Conservation (phyloP, 2,329 filamentous ascomycete species). For the Sclerotinia trifoliorum region DNA sequence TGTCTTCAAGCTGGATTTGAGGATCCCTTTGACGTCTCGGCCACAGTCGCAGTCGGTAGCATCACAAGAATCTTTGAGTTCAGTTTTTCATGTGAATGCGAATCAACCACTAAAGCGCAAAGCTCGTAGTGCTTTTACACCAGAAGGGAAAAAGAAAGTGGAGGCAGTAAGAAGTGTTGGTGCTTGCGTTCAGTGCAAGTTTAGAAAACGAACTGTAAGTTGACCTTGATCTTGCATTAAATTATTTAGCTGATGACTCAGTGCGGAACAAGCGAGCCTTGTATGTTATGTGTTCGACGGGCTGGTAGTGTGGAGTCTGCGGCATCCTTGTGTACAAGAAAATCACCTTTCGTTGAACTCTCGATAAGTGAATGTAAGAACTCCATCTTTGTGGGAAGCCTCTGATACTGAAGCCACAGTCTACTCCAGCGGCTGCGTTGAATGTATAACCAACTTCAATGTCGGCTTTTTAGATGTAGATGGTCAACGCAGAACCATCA, state of each 20-base stretch:
- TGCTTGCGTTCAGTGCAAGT: slow-evolving; percentile 37
- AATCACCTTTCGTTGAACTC: slow-evolving; percentile 23
- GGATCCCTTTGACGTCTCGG: slow-evolving; percentile 2
- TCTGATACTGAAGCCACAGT: background rate
- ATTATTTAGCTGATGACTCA: slow-evolving; percentile 2
- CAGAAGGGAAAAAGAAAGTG: slow-evolving; percentile 24
- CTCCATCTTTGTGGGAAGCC: background rate
- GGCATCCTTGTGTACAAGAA: slow-evolving; percentile 18
- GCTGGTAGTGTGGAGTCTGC: slow-evolving; percentile 10
- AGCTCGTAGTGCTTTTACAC: slow-evolving; percentile 19
- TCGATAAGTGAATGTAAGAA: slow-evolving; percentile 23
- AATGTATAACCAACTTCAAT: slow-evolving; percentile 15
- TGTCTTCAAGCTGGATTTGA: slow-evolving; percentile 15
- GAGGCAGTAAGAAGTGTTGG: slow-evolving; percentile 34
- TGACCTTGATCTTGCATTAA: background rate
- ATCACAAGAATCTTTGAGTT: slow-evolving; percentile 19
- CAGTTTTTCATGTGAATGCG: slow-evolving; percentile 21
- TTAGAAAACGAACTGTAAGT: slow-evolving; percentile 36
- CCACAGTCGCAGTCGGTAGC: background rate
- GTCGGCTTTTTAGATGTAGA: background rate
- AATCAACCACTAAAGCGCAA: slow-evolving; percentile 18
- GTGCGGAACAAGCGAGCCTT: slow-evolving; percentile 21
- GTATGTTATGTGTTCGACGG: slow-evolving; percentile 18
- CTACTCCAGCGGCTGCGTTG: background rate
- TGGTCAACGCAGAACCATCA: slow-evolving; percentile 21